Evolutionary conservation across 176 grass and related monocot genomes (phyloP).

Genomic region (Oryza coarctata): DNA sequence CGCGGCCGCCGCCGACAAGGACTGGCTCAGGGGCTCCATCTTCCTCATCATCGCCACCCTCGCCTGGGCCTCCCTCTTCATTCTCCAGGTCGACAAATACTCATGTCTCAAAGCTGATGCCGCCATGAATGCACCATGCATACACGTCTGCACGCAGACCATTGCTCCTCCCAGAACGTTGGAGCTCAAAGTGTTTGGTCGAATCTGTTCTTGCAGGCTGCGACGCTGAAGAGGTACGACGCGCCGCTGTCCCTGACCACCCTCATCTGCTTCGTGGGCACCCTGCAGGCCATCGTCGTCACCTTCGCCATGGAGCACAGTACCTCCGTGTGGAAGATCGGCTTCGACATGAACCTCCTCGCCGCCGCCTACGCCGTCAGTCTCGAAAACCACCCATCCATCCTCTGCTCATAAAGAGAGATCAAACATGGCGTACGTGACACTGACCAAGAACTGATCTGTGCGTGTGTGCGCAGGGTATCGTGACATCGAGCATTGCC

Average conservation of each 20-base stretch:
- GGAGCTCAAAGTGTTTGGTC: neutral
- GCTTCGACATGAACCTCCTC: slow-evolving; percentile 99
- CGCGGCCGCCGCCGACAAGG: slow-evolving; percentile 50
- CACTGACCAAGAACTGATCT: slow-evolving; percentile 3
- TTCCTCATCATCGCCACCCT: slow-evolving; percentile 94
- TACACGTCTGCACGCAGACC: too few species aligned
- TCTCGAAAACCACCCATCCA: neutral
- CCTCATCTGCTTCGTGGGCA: slow-evolving; percentile 89
- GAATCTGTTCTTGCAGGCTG: slow-evolving; percentile 41
- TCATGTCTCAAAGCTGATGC: neutral
- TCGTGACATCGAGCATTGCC: slow-evolving; percentile 98
- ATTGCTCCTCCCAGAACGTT: neutral
- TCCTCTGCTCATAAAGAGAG: neutral
- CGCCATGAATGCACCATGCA: neutral
- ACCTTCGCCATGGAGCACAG: slow-evolving; percentile 82
- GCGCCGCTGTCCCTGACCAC: slow-evolving; percentile 82
- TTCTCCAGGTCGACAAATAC: slow-evolving; percentile 64
- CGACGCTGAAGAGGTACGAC: slow-evolving; percentile 79
- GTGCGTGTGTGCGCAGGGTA: slow-evolving; percentile 54
- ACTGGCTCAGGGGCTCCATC: slow-evolving; percentile 91
- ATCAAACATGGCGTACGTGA: neutral
- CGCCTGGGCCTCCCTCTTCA: slow-evolving; percentile 95
- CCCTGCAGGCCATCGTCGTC: slow-evolving; percentile 89
- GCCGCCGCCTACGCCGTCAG: slow-evolving; percentile 93
- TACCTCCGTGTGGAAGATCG: slow-evolving; percentile 70